Percentiles rank a stretch among this genome's conserved stretches.
Conservation (phyloP, 2,329 filamentous ascomycete species). For the Penicillium sp. region DNA sequence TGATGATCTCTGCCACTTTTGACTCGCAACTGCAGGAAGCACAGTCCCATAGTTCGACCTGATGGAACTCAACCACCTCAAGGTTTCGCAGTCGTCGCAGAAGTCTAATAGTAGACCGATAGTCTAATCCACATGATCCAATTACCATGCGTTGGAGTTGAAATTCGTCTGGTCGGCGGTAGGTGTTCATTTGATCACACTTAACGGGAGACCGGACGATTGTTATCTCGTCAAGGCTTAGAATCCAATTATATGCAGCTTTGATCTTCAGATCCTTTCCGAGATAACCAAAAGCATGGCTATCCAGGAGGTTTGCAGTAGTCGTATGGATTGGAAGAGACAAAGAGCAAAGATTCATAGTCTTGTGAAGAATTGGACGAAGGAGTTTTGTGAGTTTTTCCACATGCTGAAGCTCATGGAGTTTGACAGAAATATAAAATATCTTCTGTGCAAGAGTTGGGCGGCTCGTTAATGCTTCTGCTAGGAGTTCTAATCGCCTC, state of each 20-base stretch:
- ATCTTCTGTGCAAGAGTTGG: not conserved
- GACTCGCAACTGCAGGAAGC: not conserved
- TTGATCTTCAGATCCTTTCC: not conserved
- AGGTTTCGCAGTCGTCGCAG: not conserved
- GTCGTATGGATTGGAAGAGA: not conserved
- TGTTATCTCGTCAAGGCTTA: not conserved
- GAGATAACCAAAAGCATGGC: not conserved
- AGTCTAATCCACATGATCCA: constrained; percentile 1
- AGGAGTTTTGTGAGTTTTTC: not conserved
- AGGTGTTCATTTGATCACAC: not conserved
- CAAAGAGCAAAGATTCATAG: not conserved
- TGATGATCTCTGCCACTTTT: not conserved
- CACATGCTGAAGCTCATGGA: not conserved
- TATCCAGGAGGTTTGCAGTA: not conserved
- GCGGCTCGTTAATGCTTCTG: not conserved
- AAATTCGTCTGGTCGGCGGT: not conserved
- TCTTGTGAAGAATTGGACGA: not conserved
- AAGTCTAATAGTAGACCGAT: constrained; percentile 1
- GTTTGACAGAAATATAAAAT: not conserved
- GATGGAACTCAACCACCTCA: not conserved
- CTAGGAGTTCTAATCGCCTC: not conserved
- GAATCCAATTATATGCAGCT: not conserved
- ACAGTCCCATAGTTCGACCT: not conserved
- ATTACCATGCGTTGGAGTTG: not conserved
- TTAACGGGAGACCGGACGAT: not conserved